Evolutionary conservation across 257 asterid species (phyloP).

Genomic region (Handroanthus guayacan): DNA sequence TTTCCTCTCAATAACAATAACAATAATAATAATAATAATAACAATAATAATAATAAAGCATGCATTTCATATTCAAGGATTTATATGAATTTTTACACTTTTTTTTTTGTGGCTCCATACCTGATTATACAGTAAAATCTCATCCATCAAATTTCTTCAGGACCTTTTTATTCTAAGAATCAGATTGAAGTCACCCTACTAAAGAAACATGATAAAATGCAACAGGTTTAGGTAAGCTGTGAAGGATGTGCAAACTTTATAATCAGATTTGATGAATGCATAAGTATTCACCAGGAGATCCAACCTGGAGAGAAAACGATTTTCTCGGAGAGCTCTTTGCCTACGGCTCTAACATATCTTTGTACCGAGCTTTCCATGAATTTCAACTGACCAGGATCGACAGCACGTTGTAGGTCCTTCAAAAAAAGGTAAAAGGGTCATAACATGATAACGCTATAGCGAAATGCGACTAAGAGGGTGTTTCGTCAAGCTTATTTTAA

Average conservation of each 20-base stretch:
- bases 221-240: not conserved
- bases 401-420: constrained; percentile 76
- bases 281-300: constrained; percentile 35
- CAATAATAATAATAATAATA: no score
- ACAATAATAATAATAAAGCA: no score
- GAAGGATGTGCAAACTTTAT: constrained; percentile 28
- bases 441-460: constrained; percentile 4
- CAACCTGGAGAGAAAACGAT: constrained; percentile 77
- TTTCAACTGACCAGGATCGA: constrained; percentile 62
- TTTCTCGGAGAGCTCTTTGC: constrained; percentile 75
- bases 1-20: no score
- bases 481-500: no score
- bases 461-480: not conserved
- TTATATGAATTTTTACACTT: no score
- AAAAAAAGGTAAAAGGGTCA: constrained; percentile 35
- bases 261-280: constrained; percentile 22
- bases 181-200: no score
- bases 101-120: no score
- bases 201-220: not conserved
- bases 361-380: constrained; percentile 62
- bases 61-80: no score
- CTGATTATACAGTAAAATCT: no score
- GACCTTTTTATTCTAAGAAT: no score
- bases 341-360: constrained; percentile 68
- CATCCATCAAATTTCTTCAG: no score